phyloP scores from a whole-genome alignment of 805 yeast genomes.

The Lachancea sp. region DNA sequence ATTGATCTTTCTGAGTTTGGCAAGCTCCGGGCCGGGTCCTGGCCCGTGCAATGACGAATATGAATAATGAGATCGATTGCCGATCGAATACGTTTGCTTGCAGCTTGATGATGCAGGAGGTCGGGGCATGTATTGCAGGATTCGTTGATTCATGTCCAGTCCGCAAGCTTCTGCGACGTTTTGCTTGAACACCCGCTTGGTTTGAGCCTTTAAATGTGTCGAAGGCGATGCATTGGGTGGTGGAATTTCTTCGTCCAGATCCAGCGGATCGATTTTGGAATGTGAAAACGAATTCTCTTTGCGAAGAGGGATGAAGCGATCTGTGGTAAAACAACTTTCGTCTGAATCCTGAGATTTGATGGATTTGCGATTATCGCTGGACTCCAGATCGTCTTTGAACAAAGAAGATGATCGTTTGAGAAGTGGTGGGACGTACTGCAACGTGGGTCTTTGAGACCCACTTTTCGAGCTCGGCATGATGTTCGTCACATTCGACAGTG shows the following conservation, averaged over 20 bases:
- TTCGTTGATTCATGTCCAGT: slow-evolving; percentile 69
- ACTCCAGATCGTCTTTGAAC: slow-evolving; percentile 26
- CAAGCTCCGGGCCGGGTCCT: slow-evolving; percentile 37
- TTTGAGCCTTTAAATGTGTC: slow-evolving; percentile 39
- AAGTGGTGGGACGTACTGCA: slow-evolving; percentile 26
- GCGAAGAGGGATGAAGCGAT: slow-evolving; percentile 58
- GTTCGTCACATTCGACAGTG: slow-evolving; percentile 23
- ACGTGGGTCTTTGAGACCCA: slow-evolving; percentile 21
- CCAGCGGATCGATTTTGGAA: slow-evolving; percentile 22
- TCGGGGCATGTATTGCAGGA: slow-evolving; percentile 77
- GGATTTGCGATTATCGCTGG: slow-evolving; percentile 4
- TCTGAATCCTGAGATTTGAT: slow-evolving; percentile 14
- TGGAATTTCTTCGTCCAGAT: slow-evolving; percentile 36
- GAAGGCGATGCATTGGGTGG: slow-evolving; percentile 44
- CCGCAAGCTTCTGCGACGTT: slow-evolving; percentile 96
- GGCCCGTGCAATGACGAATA: slow-evolving; percentile 27
- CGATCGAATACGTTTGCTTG: slow-evolving; percentile 25
- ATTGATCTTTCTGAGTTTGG: slow-evolving; percentile 70
- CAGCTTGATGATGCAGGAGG: slow-evolving; percentile 54
- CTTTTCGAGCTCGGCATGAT: slow-evolving; percentile 11
- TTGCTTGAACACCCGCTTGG: slow-evolving; percentile 50
- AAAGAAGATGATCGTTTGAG: slow-evolving; percentile 30
- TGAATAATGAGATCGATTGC: slow-evolving; percentile 29
- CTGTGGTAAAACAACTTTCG: slow-evolving; percentile 36
- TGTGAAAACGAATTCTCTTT: slow-evolving; percentile 33